Conservation (phyloP, 2,329 filamentous ascomycete genomes). For the Beauveria scarabaeidicola region DNA sequence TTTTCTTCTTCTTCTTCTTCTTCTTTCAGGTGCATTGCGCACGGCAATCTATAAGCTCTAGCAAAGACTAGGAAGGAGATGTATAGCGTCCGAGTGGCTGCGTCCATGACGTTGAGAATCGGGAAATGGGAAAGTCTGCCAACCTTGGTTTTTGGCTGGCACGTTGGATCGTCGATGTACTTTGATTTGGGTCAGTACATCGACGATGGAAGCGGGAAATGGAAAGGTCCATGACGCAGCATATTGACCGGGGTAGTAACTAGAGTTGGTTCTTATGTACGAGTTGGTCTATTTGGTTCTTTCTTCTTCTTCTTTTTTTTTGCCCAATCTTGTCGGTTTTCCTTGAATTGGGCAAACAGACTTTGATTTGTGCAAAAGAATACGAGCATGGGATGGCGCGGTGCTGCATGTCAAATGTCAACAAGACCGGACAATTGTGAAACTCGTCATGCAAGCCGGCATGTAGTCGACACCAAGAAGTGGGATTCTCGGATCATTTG, state of each 20-base stretch:
- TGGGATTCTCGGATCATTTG: neutral
- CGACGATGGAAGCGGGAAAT: neutral
- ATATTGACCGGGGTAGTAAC: neutral
- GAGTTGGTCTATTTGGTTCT: neutral
- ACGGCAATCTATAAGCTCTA: neutral
- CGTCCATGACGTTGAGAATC: neutral
- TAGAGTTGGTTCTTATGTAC: neutral
- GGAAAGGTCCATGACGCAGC: slow-evolving; percentile 6
- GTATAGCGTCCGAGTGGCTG: neutral
- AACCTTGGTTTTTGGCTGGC: neutral
- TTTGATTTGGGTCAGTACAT: neutral
- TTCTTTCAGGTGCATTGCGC: neutral
- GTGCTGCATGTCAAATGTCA: neutral
- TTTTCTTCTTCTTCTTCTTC: neutral
- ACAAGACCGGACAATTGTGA: slow-evolving; percentile 1
- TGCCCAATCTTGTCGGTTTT: no score
- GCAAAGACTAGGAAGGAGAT: no score
- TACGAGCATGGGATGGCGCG: neutral
- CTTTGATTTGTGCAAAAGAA: neutral
- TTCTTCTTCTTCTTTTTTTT: no score
- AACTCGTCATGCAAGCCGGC: slow-evolving; percentile 1
- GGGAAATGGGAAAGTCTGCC: neutral
- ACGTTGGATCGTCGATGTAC: neutral
- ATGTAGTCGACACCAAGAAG: neutral
- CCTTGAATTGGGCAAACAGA: neutral